Conservation (phyloP, 352 stramenopile genomes). For the Phytopythium oedochilum region DNA sequence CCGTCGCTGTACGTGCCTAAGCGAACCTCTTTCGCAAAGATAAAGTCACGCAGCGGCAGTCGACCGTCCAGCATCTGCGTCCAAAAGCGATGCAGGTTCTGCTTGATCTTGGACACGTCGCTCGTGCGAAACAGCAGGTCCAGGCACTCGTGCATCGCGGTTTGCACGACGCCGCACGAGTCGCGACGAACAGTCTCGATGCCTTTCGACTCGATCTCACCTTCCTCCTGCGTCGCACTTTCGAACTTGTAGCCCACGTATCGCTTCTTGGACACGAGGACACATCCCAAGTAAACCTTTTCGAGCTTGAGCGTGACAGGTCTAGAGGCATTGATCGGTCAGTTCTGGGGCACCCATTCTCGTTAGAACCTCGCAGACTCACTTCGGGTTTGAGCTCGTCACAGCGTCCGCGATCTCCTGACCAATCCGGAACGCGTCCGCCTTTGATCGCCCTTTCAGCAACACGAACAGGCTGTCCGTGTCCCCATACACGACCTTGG, state of each 20-base stretch:
- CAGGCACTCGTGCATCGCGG: constrained; percentile 59
- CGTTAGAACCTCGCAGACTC: too few relatives aligned
- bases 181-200: constrained; percentile 92
- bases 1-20: constrained; percentile 74
- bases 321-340: too few relatives aligned
- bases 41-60: constrained; percentile 68
- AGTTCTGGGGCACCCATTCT: background rate
- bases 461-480: constrained; percentile 99
- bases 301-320: constrained; percentile 82
- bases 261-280: constrained; percentile 95
- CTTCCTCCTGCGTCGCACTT: constrained; percentile 31
- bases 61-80: constrained; percentile 57
- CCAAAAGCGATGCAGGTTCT: constrained; percentile 58
- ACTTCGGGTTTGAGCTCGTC: constrained; percentile 83
- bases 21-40: constrained; percentile 85
- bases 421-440: constrained; percentile 93
- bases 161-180: constrained; percentile 87
- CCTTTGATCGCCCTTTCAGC: constrained; percentile 90
- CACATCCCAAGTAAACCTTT: constrained; percentile 91
- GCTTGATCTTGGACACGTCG: constrained; percentile 71
- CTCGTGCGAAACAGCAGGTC: constrained; percentile 61
- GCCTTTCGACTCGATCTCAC: constrained; percentile 88
- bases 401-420: constrained; percentile 88
- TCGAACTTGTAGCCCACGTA: constrained; percentile 91
- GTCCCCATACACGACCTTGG: constrained; percentile 95